Conservation (phyloP, 345 rosid genomes). For the Camelina hispida region DNA sequence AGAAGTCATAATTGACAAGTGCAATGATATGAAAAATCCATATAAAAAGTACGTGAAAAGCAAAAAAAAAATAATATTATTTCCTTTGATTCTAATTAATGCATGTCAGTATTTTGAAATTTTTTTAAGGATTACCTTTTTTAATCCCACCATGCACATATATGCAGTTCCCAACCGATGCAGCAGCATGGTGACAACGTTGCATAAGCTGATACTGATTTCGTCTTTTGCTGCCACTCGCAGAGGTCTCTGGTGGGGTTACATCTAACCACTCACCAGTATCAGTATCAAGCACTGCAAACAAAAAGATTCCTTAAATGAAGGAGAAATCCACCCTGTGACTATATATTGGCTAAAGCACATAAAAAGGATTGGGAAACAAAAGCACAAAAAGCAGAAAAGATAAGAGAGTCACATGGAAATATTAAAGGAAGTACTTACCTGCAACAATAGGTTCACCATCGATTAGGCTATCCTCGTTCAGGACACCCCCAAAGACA, state of each 20-base stretch:
- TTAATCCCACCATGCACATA: conserved; percentile 77
- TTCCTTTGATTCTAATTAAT: neutral
- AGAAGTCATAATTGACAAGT: neutral
- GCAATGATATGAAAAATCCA: neutral
- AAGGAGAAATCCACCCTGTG: conserved; percentile 11
- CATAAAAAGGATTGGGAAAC: neutral
- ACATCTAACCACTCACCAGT: conserved; percentile 75
- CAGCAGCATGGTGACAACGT: conserved; percentile 85
- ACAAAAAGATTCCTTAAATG: neutral
- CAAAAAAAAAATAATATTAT: neutral
- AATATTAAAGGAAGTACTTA: conserved; percentile 29
- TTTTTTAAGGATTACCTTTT: conserved; percentile 56
- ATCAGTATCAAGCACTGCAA: conserved; percentile 75
- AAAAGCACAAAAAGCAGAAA: conserved; percentile 20
- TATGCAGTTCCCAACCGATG: conserved; percentile 67
- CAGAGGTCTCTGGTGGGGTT: conserved; percentile 60
- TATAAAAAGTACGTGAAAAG: neutral
- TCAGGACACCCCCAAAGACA: conserved; percentile 76
- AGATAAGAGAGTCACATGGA: neutral
- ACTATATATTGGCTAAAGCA: neutral
- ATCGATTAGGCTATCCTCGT: conserved; percentile 59
- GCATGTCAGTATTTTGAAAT: no score
- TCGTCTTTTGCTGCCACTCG: conserved; percentile 49
- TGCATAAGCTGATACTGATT: conserved; percentile 65
- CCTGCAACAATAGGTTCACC: conserved; percentile 79